These are phyloP conservation scores for Diaporthe australafricana DNA, from an alignment of 2,329 filamentous ascomycete species.

Conservation along the genomic window DNA sequence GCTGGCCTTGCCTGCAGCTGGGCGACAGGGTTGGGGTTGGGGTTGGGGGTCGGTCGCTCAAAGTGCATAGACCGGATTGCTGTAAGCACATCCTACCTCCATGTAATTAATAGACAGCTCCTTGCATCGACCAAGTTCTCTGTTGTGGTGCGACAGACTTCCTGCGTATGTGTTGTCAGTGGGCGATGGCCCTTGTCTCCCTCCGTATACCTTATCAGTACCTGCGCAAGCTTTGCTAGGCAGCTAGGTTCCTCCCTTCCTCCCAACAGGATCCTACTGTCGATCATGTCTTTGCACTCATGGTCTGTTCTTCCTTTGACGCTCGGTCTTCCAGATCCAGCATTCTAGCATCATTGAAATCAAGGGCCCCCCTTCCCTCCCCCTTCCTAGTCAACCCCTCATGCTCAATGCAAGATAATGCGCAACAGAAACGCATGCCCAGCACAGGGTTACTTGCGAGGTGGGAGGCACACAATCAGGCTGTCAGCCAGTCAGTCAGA, in stretches of 20 bases:
- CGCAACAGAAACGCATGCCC: neutral
- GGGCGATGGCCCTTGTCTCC: neutral
- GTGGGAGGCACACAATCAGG: neutral
- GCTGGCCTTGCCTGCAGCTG: too few species aligned
- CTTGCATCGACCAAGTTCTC: too few species aligned
- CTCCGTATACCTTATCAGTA: neutral
- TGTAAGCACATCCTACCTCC: too few species aligned
- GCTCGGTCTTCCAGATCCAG: neutral
- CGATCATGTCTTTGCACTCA: slow-evolving; percentile 10
- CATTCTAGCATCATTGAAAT: neutral
- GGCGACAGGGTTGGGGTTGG: slow-evolving; percentile 13
- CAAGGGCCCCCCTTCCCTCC: neutral
- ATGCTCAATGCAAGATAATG: neutral
- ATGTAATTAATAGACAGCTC: too few species aligned
- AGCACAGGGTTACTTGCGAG: neutral
- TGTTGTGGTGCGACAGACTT: too few species aligned
- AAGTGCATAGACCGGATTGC: too few species aligned
- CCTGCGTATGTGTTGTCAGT: too few species aligned
- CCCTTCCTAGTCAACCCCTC: neutral
- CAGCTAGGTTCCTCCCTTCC: slow-evolving; percentile 6
- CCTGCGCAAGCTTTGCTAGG: neutral
- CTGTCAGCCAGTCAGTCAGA: neutral
- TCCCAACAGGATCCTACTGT: neutral
- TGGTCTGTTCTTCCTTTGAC: neutral
- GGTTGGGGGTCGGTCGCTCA: neutral